Base-by-base conservation (phyloP, 805 yeast species). In the Lachancea cidri region DNA sequence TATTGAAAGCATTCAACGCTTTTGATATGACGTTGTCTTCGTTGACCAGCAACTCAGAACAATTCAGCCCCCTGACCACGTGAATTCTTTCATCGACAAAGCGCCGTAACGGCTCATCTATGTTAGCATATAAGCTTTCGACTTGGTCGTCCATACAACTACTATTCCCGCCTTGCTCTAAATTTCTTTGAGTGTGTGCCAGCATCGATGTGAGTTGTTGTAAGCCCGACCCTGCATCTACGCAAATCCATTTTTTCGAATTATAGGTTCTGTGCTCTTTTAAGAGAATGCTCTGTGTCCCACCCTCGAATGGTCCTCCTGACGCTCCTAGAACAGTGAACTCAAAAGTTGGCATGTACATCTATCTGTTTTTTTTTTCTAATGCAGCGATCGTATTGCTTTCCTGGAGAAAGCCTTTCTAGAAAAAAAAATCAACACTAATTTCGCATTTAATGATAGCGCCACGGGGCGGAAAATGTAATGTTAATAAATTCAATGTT, bases 171-270 rank as follows among this genome's bases (percentile, higher is more conserved):
- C 14, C 22, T n/a, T 27, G 14, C 4, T 42, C 30, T 5, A 33
- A 29, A 3, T 42, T 44, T 4, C 33, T 42, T 5, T 47, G 27
- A 14, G 33, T 36, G 14, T 49, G 29, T 4, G 42, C 47, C 20
- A 54, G 32, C 44, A 73, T 60, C 9, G 77, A 77, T 1, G 74
- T 55, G 5, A 87, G 57, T 33, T 73, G 73, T 2, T 77, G 65
- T 15, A 83, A 48, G 1, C 95, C 89, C 2, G 83, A 67, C 1
- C 97, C 97, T 1, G 86, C 94, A 55, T 88, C 97, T 8, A 88
- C 60, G 35, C 82, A 75, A 2, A 86, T 45, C 5, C 83, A 51
- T 17, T 70, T 63, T 31, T 68, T 62, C 3, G 55, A 38, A 7
- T 58, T 40, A 2, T 53, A 44, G 11, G 55, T 35, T 8, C 48